Evolutionary conservation across 1,284 basidiomycete genomes (phyloP).

Genomic region (Ustilago bromivora): DNA sequence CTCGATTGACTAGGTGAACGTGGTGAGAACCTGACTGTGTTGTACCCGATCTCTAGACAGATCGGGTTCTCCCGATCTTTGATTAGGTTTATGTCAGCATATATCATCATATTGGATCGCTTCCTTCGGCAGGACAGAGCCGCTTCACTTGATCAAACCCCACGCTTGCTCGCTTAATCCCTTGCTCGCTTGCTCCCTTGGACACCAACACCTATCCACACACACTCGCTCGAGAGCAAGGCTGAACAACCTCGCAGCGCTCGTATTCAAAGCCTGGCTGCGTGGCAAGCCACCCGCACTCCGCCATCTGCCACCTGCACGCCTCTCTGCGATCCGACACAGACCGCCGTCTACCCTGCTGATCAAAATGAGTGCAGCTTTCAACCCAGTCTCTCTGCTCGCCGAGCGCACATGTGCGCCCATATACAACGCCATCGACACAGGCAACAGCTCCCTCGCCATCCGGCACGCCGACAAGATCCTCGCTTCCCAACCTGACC

Average conservation of each 20-base stretch:
- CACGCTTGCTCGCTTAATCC: background rate
- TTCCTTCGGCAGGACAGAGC: no score
- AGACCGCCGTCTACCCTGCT: slow-evolving; percentile 13
- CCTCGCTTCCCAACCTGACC: slow-evolving; percentile 45
- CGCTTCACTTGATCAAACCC: background rate
- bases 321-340: slow-evolving; percentile 15
- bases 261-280: slow-evolving; percentile 3
- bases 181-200: no score
- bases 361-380: slow-evolving; percentile 33
- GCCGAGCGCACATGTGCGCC: slow-evolving; percentile 55
- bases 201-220: background rate
- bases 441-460: slow-evolving; percentile 47
- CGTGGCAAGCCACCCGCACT: slow-evolving; percentile 1
- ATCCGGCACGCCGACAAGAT: slow-evolving; percentile 49
- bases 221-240: background rate
- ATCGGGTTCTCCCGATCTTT: no score
- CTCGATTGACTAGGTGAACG: no score
- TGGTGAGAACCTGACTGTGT: no score
- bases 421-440: slow-evolving; percentile 58
- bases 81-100: no score
- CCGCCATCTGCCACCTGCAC: slow-evolving; percentile 5
- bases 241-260: slow-evolving; percentile 19
- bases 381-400: slow-evolving; percentile 50
- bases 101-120: no score
- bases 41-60: no score